A percentile compares a stretch with the other conserved stretches of the same genome.
Conservation (phyloP, 768 basidiomycete genomes). For the Paxillus ammoniavirescens region DNA sequence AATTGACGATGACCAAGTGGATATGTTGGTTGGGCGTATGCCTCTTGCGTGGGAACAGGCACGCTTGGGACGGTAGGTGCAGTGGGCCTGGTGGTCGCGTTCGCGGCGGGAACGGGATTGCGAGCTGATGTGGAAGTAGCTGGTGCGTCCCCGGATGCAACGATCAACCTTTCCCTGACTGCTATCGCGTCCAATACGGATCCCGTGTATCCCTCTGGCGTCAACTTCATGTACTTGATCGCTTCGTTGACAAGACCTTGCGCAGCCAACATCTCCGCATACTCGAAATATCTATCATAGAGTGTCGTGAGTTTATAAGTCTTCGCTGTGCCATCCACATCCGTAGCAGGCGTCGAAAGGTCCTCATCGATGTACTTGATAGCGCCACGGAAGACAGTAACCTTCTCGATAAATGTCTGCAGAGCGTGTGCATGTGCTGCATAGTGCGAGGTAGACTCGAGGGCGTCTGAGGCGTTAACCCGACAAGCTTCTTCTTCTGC, state of each 20-base stretch:
- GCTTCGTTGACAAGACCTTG: slow-evolving; percentile 91
- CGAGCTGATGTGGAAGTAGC: slow-evolving; percentile 27
- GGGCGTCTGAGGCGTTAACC: slow-evolving; percentile 37
- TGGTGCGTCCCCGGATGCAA: slow-evolving; percentile 32
- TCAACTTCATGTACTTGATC: slow-evolving; percentile 72
- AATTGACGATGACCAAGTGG: slow-evolving; percentile 25
- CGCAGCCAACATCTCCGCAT: slow-evolving; percentile 85
- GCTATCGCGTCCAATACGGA: slow-evolving; percentile 42
- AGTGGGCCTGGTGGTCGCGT: slow-evolving; percentile 8
- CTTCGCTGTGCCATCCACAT: slow-evolving; percentile 43
- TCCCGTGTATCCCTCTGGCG: slow-evolving; percentile 76
- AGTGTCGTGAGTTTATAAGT: slow-evolving; percentile 81
- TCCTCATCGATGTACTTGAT: slow-evolving; percentile 78
- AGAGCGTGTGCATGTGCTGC: slow-evolving; percentile 82
- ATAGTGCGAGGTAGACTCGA: slow-evolving; percentile 55
- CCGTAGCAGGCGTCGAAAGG: slow-evolving; percentile 40
- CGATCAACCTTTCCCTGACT: slow-evolving; percentile 46
- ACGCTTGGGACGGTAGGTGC: slow-evolving; percentile 36
- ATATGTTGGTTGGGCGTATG: slow-evolving; percentile 30
- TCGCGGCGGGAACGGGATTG: slow-evolving; percentile 31
- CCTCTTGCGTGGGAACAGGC: slow-evolving; percentile 19
- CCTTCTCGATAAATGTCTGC: slow-evolving; percentile 95
- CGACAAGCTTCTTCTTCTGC: slow-evolving; percentile 73
- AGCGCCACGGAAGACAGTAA: slow-evolving; percentile 89
- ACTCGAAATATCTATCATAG: slow-evolving; percentile 95